phyloP scores from a whole-genome alignment of 2,329 filamentous ascomycete species.

The Fusarium sp. region DNA sequence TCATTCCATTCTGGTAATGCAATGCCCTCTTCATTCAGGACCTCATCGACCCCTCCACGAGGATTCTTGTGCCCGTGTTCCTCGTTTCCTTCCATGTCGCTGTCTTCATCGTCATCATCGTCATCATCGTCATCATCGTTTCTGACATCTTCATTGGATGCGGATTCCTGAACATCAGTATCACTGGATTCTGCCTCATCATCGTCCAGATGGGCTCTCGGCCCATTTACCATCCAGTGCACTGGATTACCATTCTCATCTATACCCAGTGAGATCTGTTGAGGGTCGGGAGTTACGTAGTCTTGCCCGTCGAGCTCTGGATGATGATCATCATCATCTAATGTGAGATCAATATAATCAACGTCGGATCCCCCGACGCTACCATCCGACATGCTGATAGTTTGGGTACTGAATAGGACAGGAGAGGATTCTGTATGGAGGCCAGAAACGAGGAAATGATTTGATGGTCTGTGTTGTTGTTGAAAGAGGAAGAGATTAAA shows the following conservation, averaged over 20 bases:
- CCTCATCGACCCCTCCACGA: rapidly evolving
- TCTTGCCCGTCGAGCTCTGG: not conserved
- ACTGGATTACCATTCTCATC: not conserved
- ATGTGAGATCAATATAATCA: slow-evolving; percentile 22
- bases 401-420: not conserved
- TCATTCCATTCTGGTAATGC: not conserved
- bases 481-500: slow-evolving; percentile 7
- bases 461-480: no score
- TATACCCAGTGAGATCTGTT: slow-evolving; percentile 1
- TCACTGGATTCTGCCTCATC: not conserved
- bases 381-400: slow-evolving; percentile 25
- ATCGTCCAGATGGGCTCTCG: slow-evolving; percentile 4
- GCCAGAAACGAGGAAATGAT: not conserved
- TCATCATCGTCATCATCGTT: not conserved
- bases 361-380: not conserved
- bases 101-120: not conserved
- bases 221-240: not conserved
- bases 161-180: not conserved
- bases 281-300: not conserved
- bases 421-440: not conserved
- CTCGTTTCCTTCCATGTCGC: no score
- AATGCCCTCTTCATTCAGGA: not conserved
- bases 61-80: not conserved
- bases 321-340: slow-evolving; percentile 1
- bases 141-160: not conserved